Percentiles rank a stretch among this genome's conserved stretches.
Evolutionary conservation across 805 yeast species (phyloP).

Genomic region (Schwanniomyces vanrijiae): DNA sequence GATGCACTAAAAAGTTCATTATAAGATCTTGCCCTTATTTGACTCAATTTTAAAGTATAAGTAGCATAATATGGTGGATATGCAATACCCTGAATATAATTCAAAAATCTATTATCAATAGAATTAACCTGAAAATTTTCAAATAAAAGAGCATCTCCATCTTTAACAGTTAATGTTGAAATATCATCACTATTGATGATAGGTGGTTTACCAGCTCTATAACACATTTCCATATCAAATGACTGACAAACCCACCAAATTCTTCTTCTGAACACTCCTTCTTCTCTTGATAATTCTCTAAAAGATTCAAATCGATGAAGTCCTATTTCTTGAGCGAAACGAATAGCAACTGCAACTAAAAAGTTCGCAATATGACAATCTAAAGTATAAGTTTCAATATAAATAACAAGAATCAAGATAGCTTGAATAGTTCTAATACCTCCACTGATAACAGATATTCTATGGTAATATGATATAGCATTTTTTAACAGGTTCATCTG

Average conservation of each 20-base stretch:
- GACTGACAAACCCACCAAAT: slow-evolving; percentile 40
- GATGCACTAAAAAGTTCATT: slow-evolving; percentile 30
- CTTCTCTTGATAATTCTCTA: slow-evolving; percentile 17
- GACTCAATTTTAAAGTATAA: slow-evolving; percentile 17
- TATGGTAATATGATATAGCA: slow-evolving; percentile 53
- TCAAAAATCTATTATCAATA: neutral
- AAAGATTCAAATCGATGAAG: slow-evolving; percentile 36
- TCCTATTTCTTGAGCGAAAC: slow-evolving; percentile 43
- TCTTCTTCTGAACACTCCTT: slow-evolving; percentile 21
- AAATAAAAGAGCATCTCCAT: slow-evolving; percentile 3
- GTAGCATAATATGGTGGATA: slow-evolving; percentile 3
- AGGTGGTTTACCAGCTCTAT: slow-evolving; percentile 41
- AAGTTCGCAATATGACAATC: slow-evolving; percentile 30
- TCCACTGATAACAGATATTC: slow-evolving; percentile 48
- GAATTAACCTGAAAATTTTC: neutral
- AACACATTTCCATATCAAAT: slow-evolving; percentile 38
- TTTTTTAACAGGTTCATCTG: slow-evolving; percentile 21
- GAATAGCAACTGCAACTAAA: slow-evolving; percentile 31
- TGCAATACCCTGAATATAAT: slow-evolving; percentile 1
- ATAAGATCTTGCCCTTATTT: slow-evolving; percentile 30
- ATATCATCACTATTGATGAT: slow-evolving; percentile 33
- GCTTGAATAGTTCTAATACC: slow-evolving; percentile 54
- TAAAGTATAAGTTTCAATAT: slow-evolving; percentile 31
- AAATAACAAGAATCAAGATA: slow-evolving; percentile 45
- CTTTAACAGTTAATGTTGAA: slow-evolving; percentile 23